These are phyloP conservation scores for Aspergillus phoenicis DNA, from an alignment of 2,329 filamentous ascomycete species.

Conservation along the genomic window DNA sequence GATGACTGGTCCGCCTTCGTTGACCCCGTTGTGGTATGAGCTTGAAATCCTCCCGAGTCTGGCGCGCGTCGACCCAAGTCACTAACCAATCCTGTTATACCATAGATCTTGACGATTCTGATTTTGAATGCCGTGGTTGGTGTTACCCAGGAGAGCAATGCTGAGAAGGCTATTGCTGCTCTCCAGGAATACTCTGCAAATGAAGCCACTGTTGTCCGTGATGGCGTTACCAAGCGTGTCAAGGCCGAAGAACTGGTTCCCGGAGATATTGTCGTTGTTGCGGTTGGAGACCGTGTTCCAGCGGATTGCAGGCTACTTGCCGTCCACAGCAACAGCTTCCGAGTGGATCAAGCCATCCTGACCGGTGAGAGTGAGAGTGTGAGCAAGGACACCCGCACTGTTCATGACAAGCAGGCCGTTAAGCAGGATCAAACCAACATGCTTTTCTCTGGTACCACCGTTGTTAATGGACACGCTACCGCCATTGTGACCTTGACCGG, in stretches of 20 bases:
- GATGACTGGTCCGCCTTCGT: conserved; percentile 97
- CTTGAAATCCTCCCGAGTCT: background rate
- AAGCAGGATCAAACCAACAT: conserved; percentile 98
- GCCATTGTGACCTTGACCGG: conserved; percentile 91
- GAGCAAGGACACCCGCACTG: conserved; percentile 70
- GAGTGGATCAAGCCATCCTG: conserved; percentile 93
- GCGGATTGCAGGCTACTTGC: conserved; percentile 89
- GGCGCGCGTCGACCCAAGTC: conserved; percentile 4
- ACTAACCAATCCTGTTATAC: conserved; percentile 19
- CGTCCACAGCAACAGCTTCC: conserved; percentile 96
- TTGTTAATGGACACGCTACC: conserved; percentile 89
- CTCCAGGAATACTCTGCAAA: conserved; percentile 99
- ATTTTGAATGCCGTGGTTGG: conserved; percentile 96
- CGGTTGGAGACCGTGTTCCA: conserved; percentile 89
- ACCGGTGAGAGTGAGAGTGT: conserved; percentile 98
- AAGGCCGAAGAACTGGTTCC: conserved; percentile 98
- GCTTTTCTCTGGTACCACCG: conserved; percentile 96
- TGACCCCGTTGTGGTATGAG: conserved; percentile 85
- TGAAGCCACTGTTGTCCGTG: conserved; percentile 88
- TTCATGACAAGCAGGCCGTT: conserved; percentile 81
- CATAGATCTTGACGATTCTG: conserved; percentile 89
- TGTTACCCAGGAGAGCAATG: conserved; percentile 97
- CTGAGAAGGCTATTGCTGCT: conserved; percentile 96
- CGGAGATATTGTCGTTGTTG: conserved; percentile 84
- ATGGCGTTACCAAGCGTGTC: conserved; percentile 77